phyloP scores from a whole-genome alignment of 805 yeast species.

The Starmerella khaoyaiensis region DNA sequence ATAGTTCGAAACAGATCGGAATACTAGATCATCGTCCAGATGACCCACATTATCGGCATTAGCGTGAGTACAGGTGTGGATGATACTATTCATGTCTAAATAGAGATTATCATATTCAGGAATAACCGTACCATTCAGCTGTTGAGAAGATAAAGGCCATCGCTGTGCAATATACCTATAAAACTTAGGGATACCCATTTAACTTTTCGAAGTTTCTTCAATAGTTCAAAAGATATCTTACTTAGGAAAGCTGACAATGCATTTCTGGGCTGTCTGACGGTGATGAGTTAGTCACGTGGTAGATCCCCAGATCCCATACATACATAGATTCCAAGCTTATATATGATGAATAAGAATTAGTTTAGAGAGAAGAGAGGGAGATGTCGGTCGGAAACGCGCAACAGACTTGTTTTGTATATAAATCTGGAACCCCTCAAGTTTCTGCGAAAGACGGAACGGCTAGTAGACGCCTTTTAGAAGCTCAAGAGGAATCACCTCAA shows the following conservation, averaged over 20 bases:
- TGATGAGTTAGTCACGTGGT: too few species aligned
- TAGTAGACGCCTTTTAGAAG: constrained; percentile 4
- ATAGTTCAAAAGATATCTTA: too few species aligned
- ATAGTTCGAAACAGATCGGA: constrained; percentile 80
- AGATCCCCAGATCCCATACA: too few species aligned
- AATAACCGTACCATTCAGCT: constrained; percentile 64
- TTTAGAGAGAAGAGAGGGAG: not conserved
- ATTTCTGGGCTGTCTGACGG: too few species aligned
- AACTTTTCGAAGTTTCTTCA: too few species aligned
- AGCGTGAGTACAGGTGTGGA: constrained; percentile 83
- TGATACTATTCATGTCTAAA: constrained; percentile 93
- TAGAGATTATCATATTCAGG: constrained; percentile 93
- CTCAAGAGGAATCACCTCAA: not conserved
- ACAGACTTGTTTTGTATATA: constrained; percentile 12
- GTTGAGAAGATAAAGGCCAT: constrained; percentile 92
- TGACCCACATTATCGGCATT: constrained; percentile 52
- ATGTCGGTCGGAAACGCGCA: constrained; percentile 5
- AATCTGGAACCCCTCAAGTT: constrained; percentile 5
- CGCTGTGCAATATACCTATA: constrained; percentile 94
- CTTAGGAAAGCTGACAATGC: too few species aligned
- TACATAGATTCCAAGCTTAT: not conserved
- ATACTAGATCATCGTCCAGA: constrained; percentile 81
- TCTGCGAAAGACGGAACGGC: not conserved
- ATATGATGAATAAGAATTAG: not conserved
- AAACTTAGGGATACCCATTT: constrained; percentile 88